Evolutionary conservation across 2,329 filamentous ascomycete species (phyloP), one percentile per base, ranked within the genome.

Genomic region (Claviceps monticola): DNA sequence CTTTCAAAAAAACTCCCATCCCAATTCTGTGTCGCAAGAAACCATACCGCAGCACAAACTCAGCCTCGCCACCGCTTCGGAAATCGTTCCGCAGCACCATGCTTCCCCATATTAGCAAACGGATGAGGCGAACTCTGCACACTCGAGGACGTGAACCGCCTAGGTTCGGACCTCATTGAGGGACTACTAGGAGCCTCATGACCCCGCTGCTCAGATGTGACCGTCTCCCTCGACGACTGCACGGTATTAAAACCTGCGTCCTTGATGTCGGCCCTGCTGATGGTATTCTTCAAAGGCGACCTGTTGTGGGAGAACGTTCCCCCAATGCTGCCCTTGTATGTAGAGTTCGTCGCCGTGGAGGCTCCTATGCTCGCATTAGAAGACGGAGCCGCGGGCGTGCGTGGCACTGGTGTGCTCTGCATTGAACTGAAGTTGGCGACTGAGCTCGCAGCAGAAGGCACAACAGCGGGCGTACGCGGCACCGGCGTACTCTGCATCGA

Each of bases 211-310:
- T 81, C 78, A 17, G 74, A 64, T 4, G 74, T 74, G 2, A 79
- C 80, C 75, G 82, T 79, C 60, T 83, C 79, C 42, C 75, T 71
- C 4, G 78, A 80, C 58, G 81, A 83, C 44, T 75, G 71, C 1
- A 79, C 79, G 39, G 76, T 76, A 7, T 62, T 56, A 7, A 64
- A 61, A 23, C 68, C 66, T 9, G 61, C 67, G 14, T 58, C 62
- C 58, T 73, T 71, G 44, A 80, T 71, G 52, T 86, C 66, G 67
- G 79, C 67, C 71, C 87, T 59, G 73, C 80, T 80, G 14, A 72
- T 72, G 2, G 86, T 76, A 64, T 95, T 95, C 60, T 88, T 84
- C 13, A 97, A 67, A 0, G 91, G 91, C 11, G 88, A 95, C 42
- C 83, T 85, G 5, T 82, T 82, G 64, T 95, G 88, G 5, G 78